Evolutionary conservation across 2,329 filamentous ascomycete genomes (phyloP), one percentile per base, ranked within the genome.

Genomic region (Harringtonia lauricola): DNA sequence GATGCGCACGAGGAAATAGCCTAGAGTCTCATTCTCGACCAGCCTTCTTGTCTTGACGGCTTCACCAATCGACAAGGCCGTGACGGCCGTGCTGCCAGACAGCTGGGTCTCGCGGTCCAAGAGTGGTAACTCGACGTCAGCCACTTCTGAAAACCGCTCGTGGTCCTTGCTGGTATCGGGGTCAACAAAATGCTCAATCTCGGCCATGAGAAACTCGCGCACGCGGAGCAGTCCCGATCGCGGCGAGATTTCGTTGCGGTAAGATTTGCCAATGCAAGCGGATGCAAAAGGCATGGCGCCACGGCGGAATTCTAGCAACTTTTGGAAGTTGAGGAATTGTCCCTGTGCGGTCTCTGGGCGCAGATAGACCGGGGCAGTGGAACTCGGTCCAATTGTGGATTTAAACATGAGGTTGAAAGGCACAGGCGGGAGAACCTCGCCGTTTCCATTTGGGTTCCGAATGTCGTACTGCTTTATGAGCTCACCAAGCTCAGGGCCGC

Each of bases 391-490:
- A 59, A 98, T 96, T 30, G 85, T 74, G 35, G 90, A 95, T 64
- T 89, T 83, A 73, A 96, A 98, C 92, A 98, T 98, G 58, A 98
- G 80, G 68, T 98, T 98, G 77, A 96, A 95, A 34, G 87, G 74
- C 41, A 94, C 83, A 4, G 92, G 92, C 26, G 84, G 81, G n/a
- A n/a, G n/a, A n/a, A n/a, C n/a, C n/a, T n/a, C n/a, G n/a, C n/a
- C n/a, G n/a, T n/a, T n/a, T n/a, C n/a, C n/a, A n/a, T n/a, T n/a
- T n/a, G n/a, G n/a, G n/a, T n/a, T n/a, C n/a, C n/a, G n/a, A n/a
- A n/a, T n/a, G n/a, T n/a, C n/a, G n/a, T n/a, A n/a, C n/a, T n/a
- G n/a, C n/a, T n/a, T n/a, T n/a, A n/a, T n/a, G n/a, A n/a, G n/a
- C n/a, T n/a, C n/a, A n/a, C n/a, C n/a, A n/a, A n/a, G n/a, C n/a